Percentiles rank a stretch among this genome's conserved stretches.
Evolutionary conservation across 495 filamentous ascomycete species (phyloP).

Genomic region (Penicillium lividum): DNA sequence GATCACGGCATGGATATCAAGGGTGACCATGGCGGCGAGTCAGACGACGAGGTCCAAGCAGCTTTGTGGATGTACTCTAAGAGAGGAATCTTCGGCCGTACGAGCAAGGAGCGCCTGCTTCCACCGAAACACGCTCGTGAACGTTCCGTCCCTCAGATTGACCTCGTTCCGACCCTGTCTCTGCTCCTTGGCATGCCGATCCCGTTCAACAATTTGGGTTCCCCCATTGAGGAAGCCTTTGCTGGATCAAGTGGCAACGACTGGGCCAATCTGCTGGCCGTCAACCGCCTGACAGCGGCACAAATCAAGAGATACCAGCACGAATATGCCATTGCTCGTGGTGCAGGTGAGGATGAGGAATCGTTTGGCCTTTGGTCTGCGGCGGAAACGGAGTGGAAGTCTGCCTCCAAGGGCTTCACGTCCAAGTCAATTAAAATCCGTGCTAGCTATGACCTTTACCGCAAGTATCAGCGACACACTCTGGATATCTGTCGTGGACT

Average conservation of each 20-base stretch:
- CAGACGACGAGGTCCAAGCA: constrained; percentile 89
- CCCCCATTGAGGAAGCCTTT: constrained; percentile 93
- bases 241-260: constrained; percentile 64
- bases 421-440: constrained; percentile 35
- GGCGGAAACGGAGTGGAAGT: constrained; percentile 51
- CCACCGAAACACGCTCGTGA: constrained; percentile 76
- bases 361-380: constrained; percentile 60
- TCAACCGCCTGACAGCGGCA: constrained; percentile 74
- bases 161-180: constrained; percentile 88
- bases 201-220: constrained; percentile 95
- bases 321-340: constrained; percentile 60
- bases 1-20: constrained; percentile 98
- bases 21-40: constrained; percentile 96
- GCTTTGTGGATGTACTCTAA: constrained; percentile 99
- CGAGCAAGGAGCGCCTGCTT: constrained; percentile 54
- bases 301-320: constrained; percentile 89
- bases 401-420: constrained; percentile 39
- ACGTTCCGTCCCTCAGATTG: constrained; percentile 88
- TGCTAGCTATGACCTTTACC: constrained; percentile 59
- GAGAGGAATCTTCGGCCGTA: constrained; percentile 76
- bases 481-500: constrained; percentile 77
- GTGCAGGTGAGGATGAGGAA: constrained; percentile 59
- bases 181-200: constrained; percentile 88
- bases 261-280: constrained; percentile 72
- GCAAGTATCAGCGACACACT: constrained; percentile 73